These are phyloP conservation scores for Erodium trifolium DNA, from an alignment of 441 rosid genomes.

Conservation along the genomic window DNA sequence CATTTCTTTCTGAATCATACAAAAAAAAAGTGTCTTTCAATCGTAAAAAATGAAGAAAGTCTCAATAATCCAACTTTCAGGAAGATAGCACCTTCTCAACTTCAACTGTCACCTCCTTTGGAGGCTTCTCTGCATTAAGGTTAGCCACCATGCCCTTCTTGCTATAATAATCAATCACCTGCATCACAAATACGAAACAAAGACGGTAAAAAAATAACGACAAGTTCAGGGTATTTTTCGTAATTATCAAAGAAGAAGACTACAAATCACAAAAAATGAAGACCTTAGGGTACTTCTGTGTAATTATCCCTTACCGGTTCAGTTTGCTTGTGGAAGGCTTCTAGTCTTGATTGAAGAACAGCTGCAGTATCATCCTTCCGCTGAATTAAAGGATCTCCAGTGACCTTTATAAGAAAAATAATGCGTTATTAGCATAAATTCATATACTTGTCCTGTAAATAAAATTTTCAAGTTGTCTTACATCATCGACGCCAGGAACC, in stretches of 20 bases:
- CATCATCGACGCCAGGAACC: slow-evolving; percentile 49
- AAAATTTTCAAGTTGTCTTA: slow-evolving; percentile 16
- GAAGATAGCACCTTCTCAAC: slow-evolving; percentile 47
- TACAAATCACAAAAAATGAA: too few relatives aligned
- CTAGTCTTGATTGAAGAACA: slow-evolving; percentile 52
- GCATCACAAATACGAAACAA: slow-evolving; percentile 7
- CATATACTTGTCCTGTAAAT: neutral
- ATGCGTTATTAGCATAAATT: neutral
- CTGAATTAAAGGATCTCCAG: slow-evolving; percentile 57
- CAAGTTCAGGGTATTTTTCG: too few relatives aligned
- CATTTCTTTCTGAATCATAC: too few relatives aligned
- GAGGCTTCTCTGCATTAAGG: slow-evolving; percentile 42
- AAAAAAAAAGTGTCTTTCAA: too few relatives aligned
- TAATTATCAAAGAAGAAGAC: too few relatives aligned
- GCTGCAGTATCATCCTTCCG: slow-evolving; percentile 57
- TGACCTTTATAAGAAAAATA: slow-evolving; percentile 26
- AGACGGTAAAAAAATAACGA: neutral
- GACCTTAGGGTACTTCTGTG: too few relatives aligned
- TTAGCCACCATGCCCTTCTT: slow-evolving; percentile 39
- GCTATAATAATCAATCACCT: slow-evolving; percentile 46
- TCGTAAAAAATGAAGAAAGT: too few relatives aligned
- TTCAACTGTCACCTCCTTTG: slow-evolving; percentile 43
- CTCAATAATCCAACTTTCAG: too few relatives aligned
- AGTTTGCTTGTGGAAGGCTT: slow-evolving; percentile 52
- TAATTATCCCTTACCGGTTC: slow-evolving; percentile 33